Conservation (phyloP, 1,284 basidiomycete genomes). For the Tilletia caries region DNA sequence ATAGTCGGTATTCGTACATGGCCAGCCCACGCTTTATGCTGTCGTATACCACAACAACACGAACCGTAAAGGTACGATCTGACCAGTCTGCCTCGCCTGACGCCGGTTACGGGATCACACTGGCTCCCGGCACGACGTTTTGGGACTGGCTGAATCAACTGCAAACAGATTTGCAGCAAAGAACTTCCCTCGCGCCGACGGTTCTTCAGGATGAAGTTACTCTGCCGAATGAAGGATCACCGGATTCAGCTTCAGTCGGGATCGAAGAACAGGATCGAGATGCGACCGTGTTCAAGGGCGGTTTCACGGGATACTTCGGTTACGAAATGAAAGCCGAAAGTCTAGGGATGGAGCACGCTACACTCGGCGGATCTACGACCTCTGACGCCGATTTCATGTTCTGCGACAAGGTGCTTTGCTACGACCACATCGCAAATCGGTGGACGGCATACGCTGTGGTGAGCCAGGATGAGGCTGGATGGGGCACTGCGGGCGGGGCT, state of each 20-base stretch:
- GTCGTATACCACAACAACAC: conserved; percentile 24
- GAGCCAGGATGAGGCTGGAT: background rate
- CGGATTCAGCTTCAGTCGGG: background rate
- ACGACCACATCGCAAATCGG: conserved; percentile 46
- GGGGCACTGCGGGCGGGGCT: background rate
- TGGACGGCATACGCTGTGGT: conserved; percentile 58
- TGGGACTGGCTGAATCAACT: conserved; percentile 40
- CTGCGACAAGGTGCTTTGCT: conserved; percentile 55
- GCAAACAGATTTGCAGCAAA: conserved; percentile 28
- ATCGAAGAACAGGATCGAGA: conserved; percentile 12
- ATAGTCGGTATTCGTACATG: conserved; percentile 46
- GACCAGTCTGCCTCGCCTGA: background rate
- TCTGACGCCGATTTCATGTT: conserved; percentile 55
- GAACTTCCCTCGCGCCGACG: conserved; percentile 14
- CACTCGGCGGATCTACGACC: background rate
- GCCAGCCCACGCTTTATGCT: conserved; percentile 39
- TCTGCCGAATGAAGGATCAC: background rate
- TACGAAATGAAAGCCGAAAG: conserved; percentile 62
- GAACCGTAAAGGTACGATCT: background rate
- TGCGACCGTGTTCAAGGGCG: conserved; percentile 54
- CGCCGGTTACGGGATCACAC: too few relatives aligned
- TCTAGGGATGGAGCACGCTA: conserved; percentile 49
- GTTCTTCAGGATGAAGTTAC: conserved; percentile 9
- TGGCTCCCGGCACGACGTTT: conserved; percentile 22
- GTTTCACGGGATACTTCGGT: conserved; percentile 60